phyloP scores from a whole-genome alignment of 345 rosid genomes.

The Sisymbrium irio region DNA sequence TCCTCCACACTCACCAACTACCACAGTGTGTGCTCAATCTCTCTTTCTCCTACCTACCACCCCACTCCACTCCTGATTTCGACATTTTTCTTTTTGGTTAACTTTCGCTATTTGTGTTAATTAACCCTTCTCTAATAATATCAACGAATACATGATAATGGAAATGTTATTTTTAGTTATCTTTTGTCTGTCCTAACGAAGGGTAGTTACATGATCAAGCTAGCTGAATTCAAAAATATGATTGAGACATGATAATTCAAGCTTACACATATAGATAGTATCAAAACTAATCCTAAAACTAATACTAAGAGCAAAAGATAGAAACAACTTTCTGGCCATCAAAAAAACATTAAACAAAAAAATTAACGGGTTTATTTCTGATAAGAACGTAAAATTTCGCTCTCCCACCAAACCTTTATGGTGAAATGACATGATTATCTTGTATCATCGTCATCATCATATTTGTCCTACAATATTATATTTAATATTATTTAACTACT shows the following conservation, averaged over 20 bases:
- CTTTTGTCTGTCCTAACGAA: background rate
- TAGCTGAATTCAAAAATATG: too few relatives aligned
- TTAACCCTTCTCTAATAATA: background rate
- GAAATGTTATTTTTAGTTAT: background rate
- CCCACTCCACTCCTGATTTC: constrained; percentile 14
- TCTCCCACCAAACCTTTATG: background rate
- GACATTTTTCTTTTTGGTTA: background rate
- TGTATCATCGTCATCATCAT: background rate
- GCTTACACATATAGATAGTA: background rate
- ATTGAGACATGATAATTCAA: too few relatives aligned
- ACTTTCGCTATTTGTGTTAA: background rate
- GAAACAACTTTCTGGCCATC: background rate
- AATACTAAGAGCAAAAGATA: background rate
- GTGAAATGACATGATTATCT: background rate
- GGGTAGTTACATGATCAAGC: background rate
- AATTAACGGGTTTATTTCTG: too few relatives aligned
- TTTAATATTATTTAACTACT: background rate
- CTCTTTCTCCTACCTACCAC: constrained; percentile 34
- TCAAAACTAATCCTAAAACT: background rate
- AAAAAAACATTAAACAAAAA: background rate
- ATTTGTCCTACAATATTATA: background rate
- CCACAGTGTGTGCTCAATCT: constrained; percentile 9
- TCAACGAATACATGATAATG: background rate
- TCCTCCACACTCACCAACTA: constrained; percentile 22
- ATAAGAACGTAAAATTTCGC: too few relatives aligned